These are phyloP conservation scores for Blumeriella jaapii DNA, from an alignment of 2,329 filamentous ascomycete species.

Conservation along the genomic window DNA sequence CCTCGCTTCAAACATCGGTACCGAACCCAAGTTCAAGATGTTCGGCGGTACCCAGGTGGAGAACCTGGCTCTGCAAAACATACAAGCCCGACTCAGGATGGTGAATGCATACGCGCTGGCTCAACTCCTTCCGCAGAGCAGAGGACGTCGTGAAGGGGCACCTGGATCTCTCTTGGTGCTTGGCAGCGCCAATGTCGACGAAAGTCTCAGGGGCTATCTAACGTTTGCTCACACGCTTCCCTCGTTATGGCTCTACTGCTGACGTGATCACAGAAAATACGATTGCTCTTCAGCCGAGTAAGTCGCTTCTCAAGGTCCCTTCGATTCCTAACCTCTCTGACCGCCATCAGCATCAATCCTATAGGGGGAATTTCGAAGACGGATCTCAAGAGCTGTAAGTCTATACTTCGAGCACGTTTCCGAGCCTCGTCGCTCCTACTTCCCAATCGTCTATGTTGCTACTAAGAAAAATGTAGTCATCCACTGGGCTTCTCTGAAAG, in stretches of 20 bases:
- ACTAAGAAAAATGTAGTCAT: no score
- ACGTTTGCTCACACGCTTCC: no score
- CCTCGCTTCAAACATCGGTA: conserved; percentile 45
- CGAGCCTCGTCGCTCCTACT: not conserved
- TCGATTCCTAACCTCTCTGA: not conserved
- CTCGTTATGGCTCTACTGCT: no score
- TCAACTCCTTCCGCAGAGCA: conserved; percentile 48
- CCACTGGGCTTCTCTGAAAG: conserved; percentile 39
- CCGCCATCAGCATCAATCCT: conserved; percentile 39
- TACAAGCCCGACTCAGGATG: conserved; percentile 38
- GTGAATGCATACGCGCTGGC: conserved; percentile 49
- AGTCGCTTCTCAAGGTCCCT: not conserved
- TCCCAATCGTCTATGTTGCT: not conserved
- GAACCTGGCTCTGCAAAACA: conserved; percentile 52
- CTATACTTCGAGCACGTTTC: no score
- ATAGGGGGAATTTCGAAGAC: conserved; percentile 51
- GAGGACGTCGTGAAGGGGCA: conserved; percentile 30
- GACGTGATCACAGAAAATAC: no score
- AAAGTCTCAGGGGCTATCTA: conserved; percentile 32
- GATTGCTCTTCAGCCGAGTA: conserved; percentile 35
- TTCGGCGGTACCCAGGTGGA: conserved; percentile 29
- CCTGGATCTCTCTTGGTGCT: conserved; percentile 51
- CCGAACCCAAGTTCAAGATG: conserved; percentile 46
- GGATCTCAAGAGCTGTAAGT: conserved; percentile 3
- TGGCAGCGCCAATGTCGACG: conserved; percentile 56